These are phyloP conservation scores for Chytriomyces confervae DNA, from an alignment of 192 early-diverging fungal genomes.

Conservation along the genomic window DNA sequence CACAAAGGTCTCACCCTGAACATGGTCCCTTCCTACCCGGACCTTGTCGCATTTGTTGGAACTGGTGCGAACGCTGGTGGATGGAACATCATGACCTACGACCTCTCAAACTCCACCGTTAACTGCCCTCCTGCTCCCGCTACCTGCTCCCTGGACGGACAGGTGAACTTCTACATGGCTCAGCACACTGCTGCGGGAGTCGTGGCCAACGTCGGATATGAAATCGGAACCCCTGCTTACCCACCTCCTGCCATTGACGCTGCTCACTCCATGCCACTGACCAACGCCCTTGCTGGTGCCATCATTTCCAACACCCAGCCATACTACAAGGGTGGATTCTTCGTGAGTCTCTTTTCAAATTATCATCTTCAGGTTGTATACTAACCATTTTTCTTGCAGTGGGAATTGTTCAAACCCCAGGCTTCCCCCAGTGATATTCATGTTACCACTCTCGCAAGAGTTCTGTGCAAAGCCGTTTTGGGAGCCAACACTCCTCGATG, in stretches of 20 bases:
- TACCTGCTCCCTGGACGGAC: constrained; percentile 9
- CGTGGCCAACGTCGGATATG: constrained; percentile 17
- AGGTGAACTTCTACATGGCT: constrained; percentile 29
- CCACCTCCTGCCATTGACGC: not conserved
- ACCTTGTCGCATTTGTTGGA: constrained; percentile 4
- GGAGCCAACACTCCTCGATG: constrained; percentile 1
- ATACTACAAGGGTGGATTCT: constrained; percentile 27
- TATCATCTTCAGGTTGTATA: too few relatives aligned
- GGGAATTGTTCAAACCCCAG: constrained; percentile 17
- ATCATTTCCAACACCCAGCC: constrained; percentile 3
- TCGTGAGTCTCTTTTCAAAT: too few relatives aligned
- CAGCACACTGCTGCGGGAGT: constrained; percentile 12
- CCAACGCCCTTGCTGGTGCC: constrained; percentile 1
- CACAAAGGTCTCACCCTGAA: not conserved
- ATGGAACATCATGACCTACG: constrained; percentile 24
- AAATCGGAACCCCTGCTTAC: constrained; percentile 27
- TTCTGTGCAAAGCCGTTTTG: constrained; percentile 1
- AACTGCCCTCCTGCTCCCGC: constrained; percentile 15
- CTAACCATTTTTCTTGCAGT: not conserved
- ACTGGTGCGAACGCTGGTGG: constrained; percentile 22
- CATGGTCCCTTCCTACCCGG: not conserved
- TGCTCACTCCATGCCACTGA: not conserved
- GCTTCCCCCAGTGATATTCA: constrained; percentile 16
- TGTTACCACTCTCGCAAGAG: constrained; percentile 1
- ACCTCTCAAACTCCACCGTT: not conserved